A percentile compares a stretch with the other conserved stretches of the same genome.
Evolutionary conservation across 345 rosid genomes (phyloP).

Genomic region (Pseudoturritis turrita): DNA sequence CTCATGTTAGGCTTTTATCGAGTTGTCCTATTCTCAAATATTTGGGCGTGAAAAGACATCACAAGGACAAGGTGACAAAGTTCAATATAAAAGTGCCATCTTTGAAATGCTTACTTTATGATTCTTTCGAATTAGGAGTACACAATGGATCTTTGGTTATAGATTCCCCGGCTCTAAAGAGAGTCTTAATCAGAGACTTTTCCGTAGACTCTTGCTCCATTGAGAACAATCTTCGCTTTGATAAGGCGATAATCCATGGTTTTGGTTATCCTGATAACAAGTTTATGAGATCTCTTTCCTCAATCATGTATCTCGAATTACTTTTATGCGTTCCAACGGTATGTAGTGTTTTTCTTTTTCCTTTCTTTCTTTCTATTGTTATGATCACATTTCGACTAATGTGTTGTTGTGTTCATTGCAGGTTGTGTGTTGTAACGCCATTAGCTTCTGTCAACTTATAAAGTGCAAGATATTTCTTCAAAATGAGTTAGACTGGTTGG

Average conservation of each 20-base stretch:
- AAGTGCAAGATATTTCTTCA: background rate
- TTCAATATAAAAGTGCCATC: background rate
- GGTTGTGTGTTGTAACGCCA: background rate
- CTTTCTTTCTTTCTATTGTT: background rate
- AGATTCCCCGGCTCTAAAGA: background rate
- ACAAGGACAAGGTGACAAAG: background rate
- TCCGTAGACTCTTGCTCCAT: background rate
- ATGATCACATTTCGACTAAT: background rate
- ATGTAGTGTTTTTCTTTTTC: background rate
- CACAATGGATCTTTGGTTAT: background rate
- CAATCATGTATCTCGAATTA: background rate
- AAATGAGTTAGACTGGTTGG: background rate
- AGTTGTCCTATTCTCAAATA: background rate
- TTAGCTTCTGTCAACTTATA: background rate
- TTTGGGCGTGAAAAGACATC: background rate
- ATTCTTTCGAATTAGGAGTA: no score
- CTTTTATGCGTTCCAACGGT: background rate
- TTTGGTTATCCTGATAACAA: background rate
- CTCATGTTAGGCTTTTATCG: background rate
- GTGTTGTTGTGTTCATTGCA: background rate
- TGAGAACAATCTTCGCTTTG: background rate
- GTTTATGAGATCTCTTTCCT: background rate
- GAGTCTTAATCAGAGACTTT: background rate
- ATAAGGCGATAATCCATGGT: background rate
- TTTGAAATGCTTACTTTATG: background rate